phyloP scores from a whole-genome alignment of 148 eudicot genomes.

The Amaranthus palmeri region DNA sequence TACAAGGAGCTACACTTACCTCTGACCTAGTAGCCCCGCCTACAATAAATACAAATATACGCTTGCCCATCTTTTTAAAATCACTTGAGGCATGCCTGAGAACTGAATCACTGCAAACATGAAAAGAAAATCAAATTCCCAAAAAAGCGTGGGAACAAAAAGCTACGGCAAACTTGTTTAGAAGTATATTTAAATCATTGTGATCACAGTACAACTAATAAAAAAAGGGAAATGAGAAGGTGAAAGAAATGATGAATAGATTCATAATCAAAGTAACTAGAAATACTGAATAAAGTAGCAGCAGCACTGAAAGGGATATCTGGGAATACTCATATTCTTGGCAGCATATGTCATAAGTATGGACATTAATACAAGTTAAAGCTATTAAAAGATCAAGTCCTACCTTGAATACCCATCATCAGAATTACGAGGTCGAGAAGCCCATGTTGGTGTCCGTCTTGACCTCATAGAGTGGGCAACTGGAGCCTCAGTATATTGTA shows the following conservation, averaged over 20 bases:
- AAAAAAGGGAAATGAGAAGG: background rate
- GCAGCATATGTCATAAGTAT: too few species aligned
- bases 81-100: slow-evolving; percentile 87
- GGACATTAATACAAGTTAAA: too few species aligned
- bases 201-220: background rate
- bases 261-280: background rate
- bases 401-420: slow-evolving; percentile 99
- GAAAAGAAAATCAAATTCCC: background rate
- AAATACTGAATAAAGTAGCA: background rate
- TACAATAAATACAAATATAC: slow-evolving; percentile 83
- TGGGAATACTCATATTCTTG: too few species aligned
- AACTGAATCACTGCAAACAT: slow-evolving; percentile 64
- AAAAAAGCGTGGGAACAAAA: background rate
- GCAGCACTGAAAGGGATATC: background rate
- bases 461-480: slow-evolving; percentile 80
- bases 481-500: slow-evolving; percentile 45
- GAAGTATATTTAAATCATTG: background rate
- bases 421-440: slow-evolving; percentile 72
- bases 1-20: slow-evolving; percentile 35
- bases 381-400: background rate
- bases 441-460: slow-evolving; percentile 88
- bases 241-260: background rate
- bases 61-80: slow-evolving; percentile 73
- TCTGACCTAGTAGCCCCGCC: slow-evolving; percentile 96
- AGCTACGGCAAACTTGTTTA: background rate